Evolutionary conservation across 257 asterid genomes (phyloP), one percentile per base, ranked within the genome.

Genomic region (Mentha longifolia): DNA sequence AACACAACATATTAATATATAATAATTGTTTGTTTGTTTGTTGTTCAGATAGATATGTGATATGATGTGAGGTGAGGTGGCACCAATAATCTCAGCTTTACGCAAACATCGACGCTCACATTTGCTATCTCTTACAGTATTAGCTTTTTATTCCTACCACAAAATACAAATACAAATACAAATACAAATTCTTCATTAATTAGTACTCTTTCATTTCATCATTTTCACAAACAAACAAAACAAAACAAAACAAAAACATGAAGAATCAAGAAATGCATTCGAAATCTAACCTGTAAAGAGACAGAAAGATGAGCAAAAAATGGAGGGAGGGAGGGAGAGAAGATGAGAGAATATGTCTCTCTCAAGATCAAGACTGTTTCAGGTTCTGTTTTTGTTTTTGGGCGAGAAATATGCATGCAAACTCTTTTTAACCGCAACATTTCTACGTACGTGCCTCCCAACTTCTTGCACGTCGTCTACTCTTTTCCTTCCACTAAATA

Each of bases 1-100:
- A 92, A 76, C 98, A 92, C 83, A 81, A 80, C 98, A 92, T 22
- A 22, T 0, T 22, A 22, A n/a, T n/a, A n/a, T n/a, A n/a, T n/a
- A n/a, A n/a, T n/a, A n/a, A n/a, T n/a, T n/a, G n/a, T n/a, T 22
- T 22, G 25, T 22, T 92, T 17, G 46, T 80, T 74, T 3, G 39
- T 35, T 35, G 39, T 35, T 35, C 7, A 35, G 39, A 35, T n/a
- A n/a, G n/a, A n/a, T n/a, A n/a, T n/a, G n/a, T n/a, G n/a, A n/a
- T 35, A 67, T 33, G 45, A 20, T 66, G 45, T 43, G 63, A 68
- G 59, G 82, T 60, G 33, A 11, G 41, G 41, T 14, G 13, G 35
- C 76, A 67, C 46, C 66, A 72, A 66, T 73, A 72, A 66, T 73
- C 63, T 75, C 33, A 31, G 28, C 41, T 51, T 17, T n/a, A n/a